Conservation (phyloP, 1,139 yeast genomes). For the Pichia sp. region DNA sequence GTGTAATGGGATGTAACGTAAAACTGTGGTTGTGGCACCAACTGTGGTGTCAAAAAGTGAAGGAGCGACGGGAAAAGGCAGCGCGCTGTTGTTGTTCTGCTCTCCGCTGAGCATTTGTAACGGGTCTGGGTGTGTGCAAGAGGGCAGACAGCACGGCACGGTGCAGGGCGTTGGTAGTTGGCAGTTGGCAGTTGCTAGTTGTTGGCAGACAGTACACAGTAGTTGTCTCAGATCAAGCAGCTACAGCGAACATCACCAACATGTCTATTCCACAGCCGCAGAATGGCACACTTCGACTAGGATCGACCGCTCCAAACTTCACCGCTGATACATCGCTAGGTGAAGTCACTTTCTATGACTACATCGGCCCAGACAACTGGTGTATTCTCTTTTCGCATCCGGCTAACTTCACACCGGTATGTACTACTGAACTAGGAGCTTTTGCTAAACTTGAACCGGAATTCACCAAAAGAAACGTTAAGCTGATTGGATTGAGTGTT, state of each 20-base stretch:
- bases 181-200: no score
- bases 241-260: background rate
- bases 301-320: constrained; percentile 78
- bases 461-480: constrained; percentile 68
- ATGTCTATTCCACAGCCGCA: constrained; percentile 29
- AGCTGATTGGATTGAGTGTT: constrained; percentile 75
- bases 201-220: no score
- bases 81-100: no score
- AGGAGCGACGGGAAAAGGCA: no score
- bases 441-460: constrained; percentile 80
- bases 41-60: no score
- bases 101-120: no score
- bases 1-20: background rate
- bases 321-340: constrained; percentile 69
- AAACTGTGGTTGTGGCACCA: no score
- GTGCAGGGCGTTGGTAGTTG: no score
- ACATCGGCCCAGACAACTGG: constrained; percentile 63
- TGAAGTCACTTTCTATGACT: constrained; percentile 68
- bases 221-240: no score
- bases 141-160: no score
- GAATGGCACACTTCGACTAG: constrained; percentile 36
- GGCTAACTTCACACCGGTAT: constrained; percentile 83
- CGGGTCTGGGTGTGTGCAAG: no score
- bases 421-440: constrained; percentile 87
- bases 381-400: constrained; percentile 80